Evolutionary conservation across 345 rosid genomes (phyloP).

Genomic region (Limnanthes douglasii): DNA sequence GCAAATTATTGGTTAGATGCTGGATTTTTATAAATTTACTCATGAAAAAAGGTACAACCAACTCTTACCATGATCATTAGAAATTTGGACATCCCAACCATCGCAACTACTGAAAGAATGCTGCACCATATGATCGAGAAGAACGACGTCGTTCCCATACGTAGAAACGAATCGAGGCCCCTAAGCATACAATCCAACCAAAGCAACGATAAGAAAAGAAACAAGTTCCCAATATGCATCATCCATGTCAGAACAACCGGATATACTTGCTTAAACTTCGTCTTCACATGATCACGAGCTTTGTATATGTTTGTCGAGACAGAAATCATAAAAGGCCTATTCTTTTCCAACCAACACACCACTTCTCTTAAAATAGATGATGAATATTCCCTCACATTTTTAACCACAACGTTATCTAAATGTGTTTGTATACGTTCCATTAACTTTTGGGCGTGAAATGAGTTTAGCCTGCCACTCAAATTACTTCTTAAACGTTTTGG

Average conservation of each 20-base stretch:
- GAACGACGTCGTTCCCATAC: constrained; percentile 78
- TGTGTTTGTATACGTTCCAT: constrained; percentile 26
- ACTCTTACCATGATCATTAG: constrained; percentile 62
- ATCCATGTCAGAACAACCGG: constrained; percentile 64
- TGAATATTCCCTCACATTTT: constrained; percentile 28
- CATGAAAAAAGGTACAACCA: no score
- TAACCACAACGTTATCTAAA: constrained; percentile 26
- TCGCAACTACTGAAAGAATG: constrained; percentile 56
- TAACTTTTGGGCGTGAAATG: constrained; percentile 28
- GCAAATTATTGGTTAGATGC: no score
- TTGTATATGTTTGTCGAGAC: constrained; percentile 17
- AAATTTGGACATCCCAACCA: constrained; percentile 69
- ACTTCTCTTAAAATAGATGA: constrained; percentile 20
- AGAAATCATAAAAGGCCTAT: constrained; percentile 29
- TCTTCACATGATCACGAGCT: constrained; percentile 28
- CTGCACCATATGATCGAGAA: constrained; percentile 87
- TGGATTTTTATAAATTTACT: no score
- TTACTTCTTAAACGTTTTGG: constrained; percentile 17
- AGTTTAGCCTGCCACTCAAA: constrained; percentile 23
- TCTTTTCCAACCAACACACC: constrained; percentile 46
- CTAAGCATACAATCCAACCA: constrained; percentile 89
- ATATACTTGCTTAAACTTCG: constrained; percentile 34
- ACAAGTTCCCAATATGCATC: constrained; percentile 43
- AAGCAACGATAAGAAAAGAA: constrained; percentile 54
- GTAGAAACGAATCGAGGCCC: constrained; percentile 74